Evolutionary conservation across 352 stramenopile species (phyloP).

Genomic region (Plasmopara muralis): DNA sequence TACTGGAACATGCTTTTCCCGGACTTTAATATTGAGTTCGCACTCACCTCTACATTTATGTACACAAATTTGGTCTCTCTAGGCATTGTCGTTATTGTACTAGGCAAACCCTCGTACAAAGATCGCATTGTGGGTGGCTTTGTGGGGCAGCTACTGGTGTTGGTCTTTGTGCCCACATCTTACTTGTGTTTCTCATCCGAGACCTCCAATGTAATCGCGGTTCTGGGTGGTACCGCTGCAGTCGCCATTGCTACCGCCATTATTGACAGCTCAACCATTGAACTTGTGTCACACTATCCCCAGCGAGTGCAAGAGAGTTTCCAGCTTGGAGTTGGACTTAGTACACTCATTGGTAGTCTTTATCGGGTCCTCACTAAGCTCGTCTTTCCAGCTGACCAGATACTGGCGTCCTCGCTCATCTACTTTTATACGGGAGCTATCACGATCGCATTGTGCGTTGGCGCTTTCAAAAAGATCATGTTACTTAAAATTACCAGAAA

Average conservation of each 20-base stretch:
- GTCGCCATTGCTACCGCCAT: constrained; percentile 72
- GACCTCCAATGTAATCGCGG: constrained; percentile 50
- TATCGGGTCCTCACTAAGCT: constrained; percentile 82
- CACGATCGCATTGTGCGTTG: constrained; percentile 72
- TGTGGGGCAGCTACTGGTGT: constrained; percentile 55
- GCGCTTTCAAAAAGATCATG: constrained; percentile 66
- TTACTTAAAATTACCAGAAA: constrained; percentile 48
- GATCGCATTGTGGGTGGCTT: constrained; percentile 77
- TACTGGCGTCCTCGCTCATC: constrained; percentile 65
- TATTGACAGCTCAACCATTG: constrained; percentile 79
- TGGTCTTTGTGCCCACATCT: constrained; percentile 70
- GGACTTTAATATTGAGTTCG: constrained; percentile 84
- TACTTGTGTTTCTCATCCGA: constrained; percentile 71
- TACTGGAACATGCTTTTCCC: constrained; percentile 84
- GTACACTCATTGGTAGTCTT: constrained; percentile 72
- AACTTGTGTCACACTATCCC: constrained; percentile 76
- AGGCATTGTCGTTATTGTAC: constrained; percentile 55
- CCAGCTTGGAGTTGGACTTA: constrained; percentile 74
- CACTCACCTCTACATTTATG: constrained; percentile 78
- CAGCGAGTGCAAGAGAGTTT: constrained; percentile 74
- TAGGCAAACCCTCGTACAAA: constrained; percentile 55
- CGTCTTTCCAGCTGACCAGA: constrained; percentile 49
- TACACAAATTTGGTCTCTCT: constrained; percentile 76
- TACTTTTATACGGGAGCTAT: constrained; percentile 81
- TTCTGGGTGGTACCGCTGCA: constrained; percentile 56